These are phyloP conservation scores for Penicillium sp. DNA, from an alignment of 2,329 filamentous ascomycete genomes.

Conservation along the genomic window DNA sequence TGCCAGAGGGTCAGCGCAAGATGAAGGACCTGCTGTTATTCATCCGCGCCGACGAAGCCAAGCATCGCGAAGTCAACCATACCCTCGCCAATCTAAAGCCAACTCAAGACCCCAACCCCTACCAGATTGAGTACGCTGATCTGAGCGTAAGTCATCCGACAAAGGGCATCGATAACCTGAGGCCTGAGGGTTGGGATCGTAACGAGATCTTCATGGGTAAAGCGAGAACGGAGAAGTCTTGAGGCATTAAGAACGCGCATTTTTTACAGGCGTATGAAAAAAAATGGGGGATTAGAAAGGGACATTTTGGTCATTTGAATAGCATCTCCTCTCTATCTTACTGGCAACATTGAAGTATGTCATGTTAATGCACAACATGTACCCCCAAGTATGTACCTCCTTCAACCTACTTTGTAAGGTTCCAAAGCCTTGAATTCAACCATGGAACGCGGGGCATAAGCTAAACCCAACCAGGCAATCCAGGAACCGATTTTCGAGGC, in stretches of 20 bases:
- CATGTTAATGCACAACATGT: background rate
- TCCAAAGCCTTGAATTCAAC: background rate
- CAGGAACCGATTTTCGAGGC: constrained; percentile 3
- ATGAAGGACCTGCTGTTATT: constrained; percentile 85
- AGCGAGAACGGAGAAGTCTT: background rate
- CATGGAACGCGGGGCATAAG: constrained; percentile 18
- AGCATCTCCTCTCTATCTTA: constrained; percentile 4
- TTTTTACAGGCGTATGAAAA: background rate
- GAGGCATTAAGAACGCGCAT: background rate
- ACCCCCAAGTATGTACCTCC: no score
- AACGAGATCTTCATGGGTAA: constrained; percentile 57
- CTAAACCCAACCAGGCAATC: constrained; percentile 21
- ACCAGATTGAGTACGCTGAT: constrained; percentile 72
- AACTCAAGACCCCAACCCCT: constrained; percentile 82
- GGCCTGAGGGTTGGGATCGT: constrained; percentile 71
- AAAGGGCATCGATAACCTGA: constrained; percentile 56
- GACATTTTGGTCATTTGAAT: background rate
- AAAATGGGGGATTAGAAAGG: background rate
- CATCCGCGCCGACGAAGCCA: constrained; percentile 79
- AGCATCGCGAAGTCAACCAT: constrained; percentile 91
- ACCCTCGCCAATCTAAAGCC: constrained; percentile 83
- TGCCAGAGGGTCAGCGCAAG: constrained; percentile 70
- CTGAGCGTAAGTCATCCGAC: constrained; percentile 57
- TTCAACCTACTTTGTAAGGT: background rate
- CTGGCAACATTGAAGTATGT: background rate